A percentile compares a stretch with the other conserved stretches of the same genome.
These are phyloP conservation scores for Hygrophorus russula DNA, from an alignment of 768 basidiomycete genomes.

Conservation along the genomic window DNA sequence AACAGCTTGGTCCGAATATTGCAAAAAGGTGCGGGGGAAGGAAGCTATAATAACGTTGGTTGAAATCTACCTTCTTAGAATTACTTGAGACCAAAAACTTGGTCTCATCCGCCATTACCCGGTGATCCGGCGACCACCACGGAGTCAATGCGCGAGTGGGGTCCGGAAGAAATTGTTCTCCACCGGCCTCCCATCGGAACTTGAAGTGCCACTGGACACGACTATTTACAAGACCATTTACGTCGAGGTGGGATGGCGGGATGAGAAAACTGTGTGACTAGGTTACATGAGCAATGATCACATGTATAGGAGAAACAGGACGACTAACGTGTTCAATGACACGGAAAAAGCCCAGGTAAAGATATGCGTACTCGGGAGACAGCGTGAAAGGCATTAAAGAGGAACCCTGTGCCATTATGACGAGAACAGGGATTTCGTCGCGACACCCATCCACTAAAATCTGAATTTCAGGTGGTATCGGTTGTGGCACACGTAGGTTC, in stretches of 20 bases:
- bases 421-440: background rate
- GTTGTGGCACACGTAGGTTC: background rate
- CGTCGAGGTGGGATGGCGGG: no score
- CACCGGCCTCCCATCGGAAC: conserved; percentile 1
- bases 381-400: background rate
- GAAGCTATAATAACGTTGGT: background rate
- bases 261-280: background rate
- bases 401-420: background rate
- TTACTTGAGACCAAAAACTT: background rate
- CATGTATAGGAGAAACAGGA: background rate
- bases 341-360: conserved; percentile 2
- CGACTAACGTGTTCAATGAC: background rate
- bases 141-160: background rate
- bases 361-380: background rate
- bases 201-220: conserved; percentile 1
- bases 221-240: background rate
- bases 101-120: background rate
- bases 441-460: conserved; percentile 1
- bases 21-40: background rate
- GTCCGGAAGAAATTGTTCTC: conserved; percentile 2
- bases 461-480: background rate
- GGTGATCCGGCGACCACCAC: conserved; percentile 1
- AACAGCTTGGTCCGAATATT: background rate
- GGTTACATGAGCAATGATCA: background rate
- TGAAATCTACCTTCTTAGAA: background rate